Conservation (phyloP, 306 rosid genomes). For the Fragaria nilgerrensis region DNA sequence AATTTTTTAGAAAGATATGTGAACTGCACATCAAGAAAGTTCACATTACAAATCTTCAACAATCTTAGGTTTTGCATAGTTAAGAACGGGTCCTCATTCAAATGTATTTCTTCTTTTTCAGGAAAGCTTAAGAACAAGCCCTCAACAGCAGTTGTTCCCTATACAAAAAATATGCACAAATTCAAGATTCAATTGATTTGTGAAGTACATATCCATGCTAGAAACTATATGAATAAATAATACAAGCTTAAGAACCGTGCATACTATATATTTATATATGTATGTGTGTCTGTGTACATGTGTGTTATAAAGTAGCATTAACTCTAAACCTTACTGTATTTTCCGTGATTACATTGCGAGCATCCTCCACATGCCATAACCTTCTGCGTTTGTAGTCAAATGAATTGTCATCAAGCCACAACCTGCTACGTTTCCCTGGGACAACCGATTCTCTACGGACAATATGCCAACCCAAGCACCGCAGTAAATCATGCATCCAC, state of each 20-base stretch:
- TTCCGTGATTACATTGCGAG: background rate
- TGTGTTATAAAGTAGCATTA: background rate
- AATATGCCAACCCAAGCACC: constrained; percentile 17
- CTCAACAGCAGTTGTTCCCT: too few relatives aligned
- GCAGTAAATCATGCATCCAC: constrained; percentile 31
- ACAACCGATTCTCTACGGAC: background rate
- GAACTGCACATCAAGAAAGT: too few relatives aligned
- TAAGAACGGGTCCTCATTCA: too few relatives aligned
- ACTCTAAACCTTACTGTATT: background rate
- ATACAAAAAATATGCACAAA: background rate
- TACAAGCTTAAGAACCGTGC: background rate
- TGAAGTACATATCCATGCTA: background rate
- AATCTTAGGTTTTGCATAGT: too few relatives aligned
- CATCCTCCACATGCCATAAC: background rate
- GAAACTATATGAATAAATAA: background rate
- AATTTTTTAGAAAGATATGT: too few relatives aligned
- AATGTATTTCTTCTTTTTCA: too few relatives aligned
- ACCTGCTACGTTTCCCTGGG: constrained; percentile 5
- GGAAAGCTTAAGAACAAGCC: too few relatives aligned
- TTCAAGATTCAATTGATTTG: background rate
- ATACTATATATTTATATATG: background rate
- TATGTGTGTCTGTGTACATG: too few relatives aligned
- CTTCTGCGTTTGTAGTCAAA: background rate
- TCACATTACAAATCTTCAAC: too few relatives aligned
- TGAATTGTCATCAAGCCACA: constrained; percentile 17